Percentiles rank a stretch among this genome's conserved stretches.
Evolutionary conservation across 1,139 yeast species (phyloP).

Genomic region (Sugiyamaella paludigena): DNA sequence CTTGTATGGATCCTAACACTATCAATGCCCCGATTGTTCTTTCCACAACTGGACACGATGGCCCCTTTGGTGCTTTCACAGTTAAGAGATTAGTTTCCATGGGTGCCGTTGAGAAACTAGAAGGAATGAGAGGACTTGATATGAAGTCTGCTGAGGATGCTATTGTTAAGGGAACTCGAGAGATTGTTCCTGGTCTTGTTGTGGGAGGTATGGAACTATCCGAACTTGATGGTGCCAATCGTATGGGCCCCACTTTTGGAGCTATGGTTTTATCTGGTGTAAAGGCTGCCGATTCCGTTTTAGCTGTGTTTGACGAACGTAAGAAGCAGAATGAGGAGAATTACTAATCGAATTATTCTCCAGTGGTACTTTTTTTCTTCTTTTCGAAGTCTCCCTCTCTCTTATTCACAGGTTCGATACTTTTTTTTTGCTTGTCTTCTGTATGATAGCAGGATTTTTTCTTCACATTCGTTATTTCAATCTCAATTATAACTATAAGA

Average conservation of each 20-base stretch:
- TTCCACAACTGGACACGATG: slow-evolving; percentile 79
- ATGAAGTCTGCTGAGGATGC: slow-evolving; percentile 79
- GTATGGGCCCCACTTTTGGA: slow-evolving; percentile 86
- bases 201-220: slow-evolving; percentile 82
- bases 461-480: too few relatives aligned
- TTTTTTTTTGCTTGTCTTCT: too few relatives aligned
- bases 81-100: slow-evolving; percentile 49
- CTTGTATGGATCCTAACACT: slow-evolving; percentile 84
- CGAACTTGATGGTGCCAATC: slow-evolving; percentile 71
- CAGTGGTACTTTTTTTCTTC: background rate
- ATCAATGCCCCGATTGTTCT: slow-evolving; percentile 69
- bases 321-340: slow-evolving; percentile 39
- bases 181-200: slow-evolving; percentile 67
- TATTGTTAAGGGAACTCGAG: slow-evolving; percentile 67
- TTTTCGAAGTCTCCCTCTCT: background rate
- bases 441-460: background rate
- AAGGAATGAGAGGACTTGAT: slow-evolving; percentile 77
- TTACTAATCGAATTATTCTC: background rate
- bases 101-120: slow-evolving; percentile 48
- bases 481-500: background rate
- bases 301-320: slow-evolving; percentile 51
- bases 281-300: slow-evolving; percentile 65
- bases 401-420: too few relatives aligned
- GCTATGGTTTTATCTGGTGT: slow-evolving; percentile 79
- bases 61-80: slow-evolving; percentile 81